Evolutionary conservation across 192 early-diverging fungal genomes (phyloP), one percentile per base, ranked within the genome.

Genomic region (Oehlia diaphana): DNA sequence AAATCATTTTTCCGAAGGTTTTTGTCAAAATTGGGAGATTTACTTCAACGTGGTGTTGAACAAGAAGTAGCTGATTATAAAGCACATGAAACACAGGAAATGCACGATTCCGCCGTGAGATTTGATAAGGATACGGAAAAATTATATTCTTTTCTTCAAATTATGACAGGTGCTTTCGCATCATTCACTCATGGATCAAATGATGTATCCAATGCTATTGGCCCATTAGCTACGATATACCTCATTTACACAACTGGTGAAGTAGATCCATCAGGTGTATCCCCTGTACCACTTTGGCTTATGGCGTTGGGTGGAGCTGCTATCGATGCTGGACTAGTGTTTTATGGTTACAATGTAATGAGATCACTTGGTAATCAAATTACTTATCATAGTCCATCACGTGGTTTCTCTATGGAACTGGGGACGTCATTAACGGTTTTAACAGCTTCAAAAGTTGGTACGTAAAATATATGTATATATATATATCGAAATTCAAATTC

Each of bases 161-260:
- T 95, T 72, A 84, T 93, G 68, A 96, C 94, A 0, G 92, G 93
- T 4, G 87, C 91, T 68, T 91, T 95, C 69, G 94, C 94, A 21
- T 96, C 94, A 63, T 95, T 96, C 84, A 88, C 92, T 23, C 94
- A 96, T 86, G 94, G 94, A 58, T 91, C 91, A 72, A 96, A 96
- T 85, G 94, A 96, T 85, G 93, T 96, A 26, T 89, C 94, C 72
- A 96, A 96, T 82, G 94, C 94, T 44, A 90, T 94, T 64, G 95
- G 95, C 33, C 94, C 94, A 31, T 81, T 95, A 42, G 84, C 94
- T 0, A 85, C 92, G 39, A 92, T 95, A 33, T 94, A 88, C 76
- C 82, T 87, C 63, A 86, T 93, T 74, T 95, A 93, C 93, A 69
- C 83, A 63, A 21, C 77, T 31, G 74, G 80, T 33, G 64, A 72